phyloP scores from a whole-genome alignment of 169 alveolate species.

The Eimeria nieschulzi region DNA sequence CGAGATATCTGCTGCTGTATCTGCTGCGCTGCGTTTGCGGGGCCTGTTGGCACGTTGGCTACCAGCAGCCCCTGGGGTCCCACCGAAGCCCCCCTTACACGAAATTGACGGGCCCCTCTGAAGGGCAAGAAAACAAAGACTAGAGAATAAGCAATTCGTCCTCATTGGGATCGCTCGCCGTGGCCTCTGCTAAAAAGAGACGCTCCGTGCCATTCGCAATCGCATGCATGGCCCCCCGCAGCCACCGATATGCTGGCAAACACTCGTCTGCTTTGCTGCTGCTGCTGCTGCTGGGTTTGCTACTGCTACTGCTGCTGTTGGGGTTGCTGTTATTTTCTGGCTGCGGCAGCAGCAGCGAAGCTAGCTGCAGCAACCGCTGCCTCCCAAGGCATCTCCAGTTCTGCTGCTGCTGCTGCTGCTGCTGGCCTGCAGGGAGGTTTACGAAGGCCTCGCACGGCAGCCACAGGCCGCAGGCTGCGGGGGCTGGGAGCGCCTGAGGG shows the following conservation, averaged over 20 bases:
- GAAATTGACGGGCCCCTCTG: too few species aligned
- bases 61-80: too few species aligned
- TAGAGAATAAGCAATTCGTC: neutral
- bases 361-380: slow-evolving; percentile 32
- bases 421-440: slow-evolving; percentile 6
- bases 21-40: too few species aligned
- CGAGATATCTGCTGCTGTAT: too few species aligned
- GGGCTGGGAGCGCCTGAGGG: slow-evolving; percentile 27
- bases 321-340: slow-evolving; percentile 5
- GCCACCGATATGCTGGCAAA: slow-evolving; percentile 29
- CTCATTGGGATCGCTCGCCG: neutral
- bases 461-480: slow-evolving; percentile 56
- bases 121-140: too few species aligned
- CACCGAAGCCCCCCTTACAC: too few species aligned
- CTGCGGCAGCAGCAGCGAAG: slow-evolving; percentile 40
- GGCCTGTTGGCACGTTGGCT: too few species aligned
- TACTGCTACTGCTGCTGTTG: slow-evolving; percentile 33
- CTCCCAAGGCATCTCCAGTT: slow-evolving; percentile 15
- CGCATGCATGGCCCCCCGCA: slow-evolving; percentile 27
- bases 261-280: neutral
- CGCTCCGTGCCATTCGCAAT: slow-evolving; percentile 7
- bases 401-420: slow-evolving; percentile 47
- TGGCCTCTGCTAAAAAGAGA: slow-evolving; percentile 8
- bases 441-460: slow-evolving; percentile 27
- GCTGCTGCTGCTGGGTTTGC: slow-evolving; percentile 14